Conservation (phyloP, 192 early-diverging fungal genomes). For the Rhizophagus sp. region DNA sequence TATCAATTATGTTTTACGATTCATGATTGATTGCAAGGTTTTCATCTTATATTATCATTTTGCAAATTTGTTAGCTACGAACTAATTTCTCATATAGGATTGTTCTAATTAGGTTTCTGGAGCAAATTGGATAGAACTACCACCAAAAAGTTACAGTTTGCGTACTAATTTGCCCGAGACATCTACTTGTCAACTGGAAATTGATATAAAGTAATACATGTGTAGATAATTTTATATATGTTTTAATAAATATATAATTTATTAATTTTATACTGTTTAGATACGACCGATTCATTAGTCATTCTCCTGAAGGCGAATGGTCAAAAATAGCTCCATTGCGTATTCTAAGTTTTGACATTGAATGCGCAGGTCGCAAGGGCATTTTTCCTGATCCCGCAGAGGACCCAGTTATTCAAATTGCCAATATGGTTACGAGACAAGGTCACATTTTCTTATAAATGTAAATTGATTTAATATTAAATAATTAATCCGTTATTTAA, state of each 20-base stretch:
- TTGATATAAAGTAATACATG: conserved; percentile 59
- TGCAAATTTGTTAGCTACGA: not conserved
- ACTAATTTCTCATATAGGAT: not conserved
- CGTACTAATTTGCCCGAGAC: conserved; percentile 34
- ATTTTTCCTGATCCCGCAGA: conserved; percentile 89
- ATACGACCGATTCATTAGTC: conserved; percentile 76
- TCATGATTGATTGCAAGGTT: conserved; percentile 93
- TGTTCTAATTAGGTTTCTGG: conserved; percentile 60
- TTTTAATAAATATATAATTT: not conserved
- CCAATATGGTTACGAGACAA: conserved; percentile 90
- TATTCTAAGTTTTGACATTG: conserved; percentile 97
- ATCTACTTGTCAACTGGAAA: conserved; percentile 79
- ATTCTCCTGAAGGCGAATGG: conserved; percentile 89
- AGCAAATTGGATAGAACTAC: conserved; percentile 91
- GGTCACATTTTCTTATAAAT: conserved; percentile 35
- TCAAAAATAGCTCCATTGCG: conserved; percentile 91
- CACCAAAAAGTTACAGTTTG: conserved; percentile 69
- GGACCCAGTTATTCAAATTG: conserved; percentile 98
- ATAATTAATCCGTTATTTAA: not conserved
- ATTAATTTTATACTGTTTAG: conserved; percentile 33
- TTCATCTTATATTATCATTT: not conserved
- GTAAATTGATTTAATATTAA: not conserved
- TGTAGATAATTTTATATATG: not conserved
- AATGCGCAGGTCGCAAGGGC: conserved; percentile 95
- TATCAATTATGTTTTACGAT: conserved; percentile 80